phyloP scores from a whole-genome alignment of 495 filamentous ascomycete genomes.

The Aspergillus ellipticus region DNA sequence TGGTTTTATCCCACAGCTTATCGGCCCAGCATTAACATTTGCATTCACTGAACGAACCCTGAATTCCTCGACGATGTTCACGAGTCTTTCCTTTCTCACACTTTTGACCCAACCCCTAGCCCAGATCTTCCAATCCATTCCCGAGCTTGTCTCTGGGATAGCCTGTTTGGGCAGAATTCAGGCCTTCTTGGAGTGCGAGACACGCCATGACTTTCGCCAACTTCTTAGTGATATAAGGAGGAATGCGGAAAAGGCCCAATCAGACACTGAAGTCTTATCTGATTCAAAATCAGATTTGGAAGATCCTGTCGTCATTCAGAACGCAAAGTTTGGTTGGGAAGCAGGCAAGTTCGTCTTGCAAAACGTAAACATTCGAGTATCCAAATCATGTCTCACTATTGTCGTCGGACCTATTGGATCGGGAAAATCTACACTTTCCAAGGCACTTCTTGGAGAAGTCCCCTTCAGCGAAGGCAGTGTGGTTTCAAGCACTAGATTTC shows the following conservation, averaged over 20 bases:
- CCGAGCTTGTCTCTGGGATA: constrained; percentile 23
- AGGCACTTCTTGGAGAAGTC: constrained; percentile 49
- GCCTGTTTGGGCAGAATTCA: constrained; percentile 41
- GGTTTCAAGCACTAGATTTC: constrained; percentile 8
- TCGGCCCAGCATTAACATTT: constrained; percentile 13
- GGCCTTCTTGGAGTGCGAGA: constrained; percentile 33
- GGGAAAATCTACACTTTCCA: constrained; percentile 50
- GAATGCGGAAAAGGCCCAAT: constrained; percentile 1
- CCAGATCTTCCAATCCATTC: constrained; percentile 14
- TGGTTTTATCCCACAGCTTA: constrained; percentile 7
- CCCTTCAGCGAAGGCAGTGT: constrained; percentile 16
- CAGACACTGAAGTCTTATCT: too few species aligned
- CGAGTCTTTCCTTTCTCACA: constrained; percentile 16
- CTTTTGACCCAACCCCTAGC: constrained; percentile 18
- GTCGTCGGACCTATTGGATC: constrained; percentile 34
- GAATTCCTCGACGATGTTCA: constrained; percentile 13
- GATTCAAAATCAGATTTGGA: not conserved
- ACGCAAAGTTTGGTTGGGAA: constrained; percentile 45
- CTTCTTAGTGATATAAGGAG: constrained; percentile 4
- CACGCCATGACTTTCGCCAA: constrained; percentile 25
- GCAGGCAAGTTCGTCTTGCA: constrained; percentile 18
- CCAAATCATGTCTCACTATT: constrained; percentile 6
- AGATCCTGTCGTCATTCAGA: constrained; percentile 15
- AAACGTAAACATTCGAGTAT: constrained; percentile 7
- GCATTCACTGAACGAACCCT: constrained; percentile 11